phyloP scores from a whole-genome alignment of 2,329 filamentous ascomycete genomes.

The Ceratocystiopsis minuta region DNA sequence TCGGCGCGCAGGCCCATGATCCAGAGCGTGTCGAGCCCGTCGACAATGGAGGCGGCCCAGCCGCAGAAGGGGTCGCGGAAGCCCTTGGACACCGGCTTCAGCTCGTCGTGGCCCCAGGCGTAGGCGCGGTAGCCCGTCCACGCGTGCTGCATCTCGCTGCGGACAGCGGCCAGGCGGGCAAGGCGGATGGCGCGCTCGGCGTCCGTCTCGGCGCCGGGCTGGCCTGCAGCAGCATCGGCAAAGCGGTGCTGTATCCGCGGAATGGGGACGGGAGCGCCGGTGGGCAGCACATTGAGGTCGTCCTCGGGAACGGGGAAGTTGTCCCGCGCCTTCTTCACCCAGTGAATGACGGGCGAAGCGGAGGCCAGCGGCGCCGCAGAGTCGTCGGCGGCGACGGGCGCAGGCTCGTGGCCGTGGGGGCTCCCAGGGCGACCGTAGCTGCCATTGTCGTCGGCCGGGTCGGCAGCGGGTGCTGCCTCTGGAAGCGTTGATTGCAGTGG shows the following conservation, averaged over 20 bases:
- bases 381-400: no score
- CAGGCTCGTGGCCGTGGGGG: no score
- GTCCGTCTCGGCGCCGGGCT: constrained; percentile 32
- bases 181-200: constrained; percentile 43
- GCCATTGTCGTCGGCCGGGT: no score
- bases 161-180: constrained; percentile 47
- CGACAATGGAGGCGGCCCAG: constrained; percentile 78
- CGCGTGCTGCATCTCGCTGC: constrained; percentile 54
- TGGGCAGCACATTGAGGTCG: constrained; percentile 59
- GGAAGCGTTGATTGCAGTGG: no score
- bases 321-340: constrained; percentile 50
- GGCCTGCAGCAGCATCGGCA: constrained; percentile 10
- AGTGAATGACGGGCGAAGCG: constrained; percentile 32
- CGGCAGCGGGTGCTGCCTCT: no score
- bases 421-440: no score
- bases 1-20: constrained; percentile 67
- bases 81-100: constrained; percentile 51
- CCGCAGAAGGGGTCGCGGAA: constrained; percentile 72
- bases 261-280: constrained; percentile 48
- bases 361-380: no score
- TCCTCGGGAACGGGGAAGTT: constrained; percentile 57
- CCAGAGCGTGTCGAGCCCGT: constrained; percentile 69
- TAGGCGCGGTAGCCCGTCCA: constrained; percentile 68
- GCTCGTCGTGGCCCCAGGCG: constrained; percentile 77
- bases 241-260: constrained; percentile 64